Conservation (phyloP, 1,139 yeast genomes). For the Tardiomyces depauwii region DNA sequence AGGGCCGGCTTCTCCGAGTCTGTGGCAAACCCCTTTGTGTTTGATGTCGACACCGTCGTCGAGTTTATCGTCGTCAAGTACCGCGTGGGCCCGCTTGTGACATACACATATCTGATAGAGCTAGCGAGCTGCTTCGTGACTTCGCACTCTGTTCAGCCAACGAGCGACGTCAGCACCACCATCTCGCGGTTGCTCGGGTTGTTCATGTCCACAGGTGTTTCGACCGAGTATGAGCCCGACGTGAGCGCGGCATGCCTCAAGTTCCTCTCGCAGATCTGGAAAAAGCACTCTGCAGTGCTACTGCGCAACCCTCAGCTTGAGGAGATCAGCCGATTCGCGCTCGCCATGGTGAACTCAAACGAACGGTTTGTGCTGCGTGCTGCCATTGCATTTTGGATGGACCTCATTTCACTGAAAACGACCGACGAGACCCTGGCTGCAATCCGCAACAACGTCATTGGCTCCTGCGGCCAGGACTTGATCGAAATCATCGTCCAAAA, state of each 20-base stretch:
- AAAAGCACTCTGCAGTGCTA: background rate
- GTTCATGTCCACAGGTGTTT: constrained; percentile 7
- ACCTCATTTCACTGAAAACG: constrained; percentile 40
- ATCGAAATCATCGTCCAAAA: constrained; percentile 13
- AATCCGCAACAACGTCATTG: background rate
- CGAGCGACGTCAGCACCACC: background rate
- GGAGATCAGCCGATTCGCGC: constrained; percentile 14
- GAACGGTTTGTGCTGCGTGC: constrained; percentile 61
- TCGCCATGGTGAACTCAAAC: constrained; percentile 38
- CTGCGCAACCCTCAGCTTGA: background rate
- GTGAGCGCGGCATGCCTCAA: constrained; percentile 15
- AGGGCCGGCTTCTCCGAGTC: constrained; percentile 63
- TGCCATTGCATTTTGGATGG: constrained; percentile 55
- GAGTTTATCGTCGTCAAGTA: constrained; percentile 36
- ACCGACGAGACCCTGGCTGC: background rate
- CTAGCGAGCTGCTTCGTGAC: constrained; percentile 21
- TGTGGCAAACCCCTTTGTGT: constrained; percentile 51
- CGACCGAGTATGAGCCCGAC: constrained; percentile 16
- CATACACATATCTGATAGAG: constrained; percentile 17
- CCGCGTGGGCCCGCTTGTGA: constrained; percentile 13
- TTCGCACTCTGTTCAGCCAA: constrained; percentile 4
- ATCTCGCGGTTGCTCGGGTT: constrained; percentile 8
- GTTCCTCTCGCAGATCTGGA: constrained; percentile 13
- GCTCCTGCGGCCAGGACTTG: constrained; percentile 4
- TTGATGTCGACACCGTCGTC: constrained; percentile 33